Evolutionary conservation across 129 eudicot species (phyloP), one percentile per base, ranked within the genome.

Genomic region (Pittosporum tobira): DNA sequence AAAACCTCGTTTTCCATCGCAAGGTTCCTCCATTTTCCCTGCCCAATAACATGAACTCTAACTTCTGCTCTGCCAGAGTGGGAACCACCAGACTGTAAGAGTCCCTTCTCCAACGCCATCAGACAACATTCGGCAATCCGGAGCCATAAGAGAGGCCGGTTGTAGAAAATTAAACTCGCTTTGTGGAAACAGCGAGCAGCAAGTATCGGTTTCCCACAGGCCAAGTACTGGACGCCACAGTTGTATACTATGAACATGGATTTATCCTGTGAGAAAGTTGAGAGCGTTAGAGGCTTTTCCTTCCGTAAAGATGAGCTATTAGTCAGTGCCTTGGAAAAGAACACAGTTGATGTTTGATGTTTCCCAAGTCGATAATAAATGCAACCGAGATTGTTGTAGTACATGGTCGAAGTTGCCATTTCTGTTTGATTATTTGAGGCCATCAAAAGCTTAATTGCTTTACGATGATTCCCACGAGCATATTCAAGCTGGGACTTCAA

Each of bases 401-500:
- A 82, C 55, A 90, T 70, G 58, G 75, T 75, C 1, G 87, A 82
- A 44, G 77, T 80, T 42, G 84, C 95, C 0, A 54, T 59, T 16
- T 80, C 95, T 13, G 80, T 61, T 36, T 68, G 82, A 73, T 68
- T 76, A 46, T 68, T 73, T 14, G 88, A 84, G 15, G 95, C 94
- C 88, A 81, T 75, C 73, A 90, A 76, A n/a, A 90, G 89, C 74
- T 83, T 86, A 61, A 85, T 77, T 2, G 98, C 94, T 65, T 90
- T 83, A 10, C 66, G 80, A 55, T 82, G 81, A 63, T 90, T 90
- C 16, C 79, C 81, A 44, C 94, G 79, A 42, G 95, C 89, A 69
- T 82, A 86, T 37, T 90, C 98, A 27, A 85, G 94, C 66, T 90
- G 95, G 30, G 98, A 90, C 63, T 86, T 90, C 57, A 90, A 70